Base-by-base conservation (phyloP, 2,329 filamentous ascomycete genomes). In the Botrytis fabae region DNA sequence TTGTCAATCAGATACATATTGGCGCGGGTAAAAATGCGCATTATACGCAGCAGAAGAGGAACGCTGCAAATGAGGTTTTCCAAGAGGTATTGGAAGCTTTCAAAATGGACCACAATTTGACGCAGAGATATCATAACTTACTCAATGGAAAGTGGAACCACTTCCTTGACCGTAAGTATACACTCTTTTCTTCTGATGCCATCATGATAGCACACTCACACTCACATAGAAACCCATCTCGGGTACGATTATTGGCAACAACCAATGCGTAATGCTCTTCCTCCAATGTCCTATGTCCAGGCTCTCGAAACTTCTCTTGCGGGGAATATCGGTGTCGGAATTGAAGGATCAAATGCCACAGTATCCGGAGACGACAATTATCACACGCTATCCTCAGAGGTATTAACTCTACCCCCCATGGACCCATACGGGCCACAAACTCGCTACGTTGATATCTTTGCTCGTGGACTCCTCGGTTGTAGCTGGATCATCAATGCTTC, bases 221-320 rank as follows among this genome's bases (percentile, higher is more conserved):
- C 32, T 25, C 5, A 6, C 48, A 48, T 61, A 79, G 78, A 88
- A 82, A 87, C 86, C 0, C 87, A 88, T 76, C 80, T 88, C 14
- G 86, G 86, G 32, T 88, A 86, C 64, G 83, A 75, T 35, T 70
- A 83, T 65, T 85, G 85, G 90, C 91, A 93, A 81, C 91, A 93
- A 79, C 90, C 91, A 1, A 92, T 92, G 91, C 85, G 90, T 48
- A 91, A 93, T 78, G 86, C 86, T 0, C 85, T 91, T 1, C 90
- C 91, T 0, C 85, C 87, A 12, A 84, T 92, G 75, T 82, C 85
- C 8, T 90, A 88, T 75, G 87, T 91, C 1, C 88, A 91, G 79
- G 84, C 84, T 2, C 81, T 84, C 1, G 88, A 91, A 70, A 85
- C 85, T 20, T 86, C 87, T 8, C 82, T 92, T 9, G 86, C 88